A percentile compares a stretch with the other conserved stretches of the same genome.
These are phyloP conservation scores for Bremia lactucae DNA, from an alignment of 352 stramenopile species.

Conservation along the genomic window DNA sequence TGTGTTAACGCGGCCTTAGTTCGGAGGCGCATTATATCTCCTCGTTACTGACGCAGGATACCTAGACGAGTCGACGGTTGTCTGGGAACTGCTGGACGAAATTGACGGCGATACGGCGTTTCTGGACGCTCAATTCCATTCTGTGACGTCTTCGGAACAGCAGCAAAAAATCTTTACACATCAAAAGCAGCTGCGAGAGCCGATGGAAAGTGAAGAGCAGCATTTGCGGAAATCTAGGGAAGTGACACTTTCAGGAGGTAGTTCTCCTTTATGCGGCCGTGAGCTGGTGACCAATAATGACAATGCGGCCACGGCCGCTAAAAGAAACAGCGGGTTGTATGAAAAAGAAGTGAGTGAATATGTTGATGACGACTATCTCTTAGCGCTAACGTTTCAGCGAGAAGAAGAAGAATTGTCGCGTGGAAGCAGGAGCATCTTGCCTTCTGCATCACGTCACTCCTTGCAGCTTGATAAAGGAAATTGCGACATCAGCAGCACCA, in stretches of 20 bases:
- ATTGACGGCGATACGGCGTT: slow-evolving; percentile 81
- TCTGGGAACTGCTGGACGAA: slow-evolving; percentile 93
- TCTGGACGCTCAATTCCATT: slow-evolving; percentile 51
- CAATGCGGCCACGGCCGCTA: slow-evolving; percentile 4
- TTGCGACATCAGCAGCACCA: slow-evolving; percentile 1
- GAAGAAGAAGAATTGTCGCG: slow-evolving; percentile 51
- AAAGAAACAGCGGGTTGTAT: slow-evolving; percentile 7
- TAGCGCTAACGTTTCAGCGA: slow-evolving; percentile 63
- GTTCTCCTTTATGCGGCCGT: not conserved
- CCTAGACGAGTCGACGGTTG: slow-evolving; percentile 83
- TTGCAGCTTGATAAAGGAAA: slow-evolving; percentile 10
- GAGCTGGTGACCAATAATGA: not conserved
- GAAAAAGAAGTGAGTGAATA: slow-evolving; percentile 8
- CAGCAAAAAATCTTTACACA: slow-evolving; percentile 60
- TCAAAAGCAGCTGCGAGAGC: slow-evolving; percentile 33
- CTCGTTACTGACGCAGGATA: slow-evolving; percentile 97
- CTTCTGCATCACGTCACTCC: slow-evolving; percentile 7
- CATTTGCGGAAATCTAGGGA: slow-evolving; percentile 11
- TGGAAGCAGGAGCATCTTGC: slow-evolving; percentile 15
- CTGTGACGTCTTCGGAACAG: slow-evolving; percentile 50
- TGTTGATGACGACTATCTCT: slow-evolving; percentile 52
- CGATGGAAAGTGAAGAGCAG: slow-evolving; percentile 14
- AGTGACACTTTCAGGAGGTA: slow-evolving; percentile 6
- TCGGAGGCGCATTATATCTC: slow-evolving; percentile 88
- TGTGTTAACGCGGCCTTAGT: slow-evolving; percentile 27